These are phyloP conservation scores for Psophocarpus tetragonolobus DNA, from an alignment of 306 rosid genomes.

Conservation along the genomic window DNA sequence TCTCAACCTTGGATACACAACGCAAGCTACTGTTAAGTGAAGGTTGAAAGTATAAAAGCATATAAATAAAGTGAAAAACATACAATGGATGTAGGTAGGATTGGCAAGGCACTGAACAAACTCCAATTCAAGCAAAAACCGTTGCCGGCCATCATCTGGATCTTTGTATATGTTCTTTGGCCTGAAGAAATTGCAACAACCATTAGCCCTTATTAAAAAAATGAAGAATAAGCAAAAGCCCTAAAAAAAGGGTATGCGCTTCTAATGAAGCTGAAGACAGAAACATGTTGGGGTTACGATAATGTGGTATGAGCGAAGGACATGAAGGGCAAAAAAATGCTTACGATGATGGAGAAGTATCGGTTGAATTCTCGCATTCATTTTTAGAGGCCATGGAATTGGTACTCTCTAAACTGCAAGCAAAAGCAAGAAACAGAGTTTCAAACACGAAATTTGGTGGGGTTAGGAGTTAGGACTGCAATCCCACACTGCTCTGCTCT, in stretches of 20 bases:
- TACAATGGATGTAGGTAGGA: conserved; percentile 94
- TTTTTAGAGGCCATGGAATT: conserved; percentile 59
- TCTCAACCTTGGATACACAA: background rate
- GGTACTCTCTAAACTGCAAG: conserved; percentile 26
- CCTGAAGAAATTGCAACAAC: conserved; percentile 43
- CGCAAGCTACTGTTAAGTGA: conserved; percentile 6
- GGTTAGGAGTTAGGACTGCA: no score
- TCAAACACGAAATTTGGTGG: background rate
- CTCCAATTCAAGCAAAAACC: conserved; percentile 92
- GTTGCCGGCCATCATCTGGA: conserved; percentile 92
- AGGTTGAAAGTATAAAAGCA: conserved; percentile 23
- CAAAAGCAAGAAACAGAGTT: background rate
- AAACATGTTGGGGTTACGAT: background rate
- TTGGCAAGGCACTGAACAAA: conserved; percentile 93
- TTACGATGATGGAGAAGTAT: conserved; percentile 56
- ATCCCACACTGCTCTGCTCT: background rate
- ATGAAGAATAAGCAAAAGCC: no score
- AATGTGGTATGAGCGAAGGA: background rate
- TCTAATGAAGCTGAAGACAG: background rate
- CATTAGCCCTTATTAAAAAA: conserved; percentile 25
- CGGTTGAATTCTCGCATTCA: conserved; percentile 50
- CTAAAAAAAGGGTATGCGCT: background rate
- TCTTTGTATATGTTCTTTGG: conserved; percentile 72
- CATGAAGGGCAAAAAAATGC: background rate
- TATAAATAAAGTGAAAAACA: conserved; percentile 30